phyloP scores from a whole-genome alignment of 371 early-diverging fungal species.

The Mortierella sp. region DNA sequence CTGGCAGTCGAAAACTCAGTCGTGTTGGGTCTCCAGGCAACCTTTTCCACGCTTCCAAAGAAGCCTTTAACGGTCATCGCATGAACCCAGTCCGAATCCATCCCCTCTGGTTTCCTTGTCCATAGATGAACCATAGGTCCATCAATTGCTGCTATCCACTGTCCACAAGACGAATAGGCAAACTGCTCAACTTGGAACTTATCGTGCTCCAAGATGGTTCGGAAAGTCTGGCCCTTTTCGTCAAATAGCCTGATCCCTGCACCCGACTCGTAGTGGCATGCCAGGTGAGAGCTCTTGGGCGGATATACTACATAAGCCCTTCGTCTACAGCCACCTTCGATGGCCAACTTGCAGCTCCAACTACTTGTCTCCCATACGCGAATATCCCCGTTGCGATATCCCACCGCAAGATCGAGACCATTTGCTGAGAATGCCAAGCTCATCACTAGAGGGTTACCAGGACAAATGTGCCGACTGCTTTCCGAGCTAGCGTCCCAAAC shows the following conservation, averaged over 20 bases:
- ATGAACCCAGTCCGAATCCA: neutral
- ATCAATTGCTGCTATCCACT: neutral
- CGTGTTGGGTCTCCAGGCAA: neutral
- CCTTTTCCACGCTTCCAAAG: neutral
- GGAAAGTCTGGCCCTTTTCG: too few relatives aligned
- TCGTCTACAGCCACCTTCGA: too few relatives aligned
- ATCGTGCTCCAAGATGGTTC: too few relatives aligned
- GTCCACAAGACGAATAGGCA: neutral
- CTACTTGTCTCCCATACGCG: too few relatives aligned
- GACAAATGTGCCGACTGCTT: neutral
- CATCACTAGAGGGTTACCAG: neutral
- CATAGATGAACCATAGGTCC: neutral
- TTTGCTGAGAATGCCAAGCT: too few relatives aligned
- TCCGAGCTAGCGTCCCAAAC: neutral
- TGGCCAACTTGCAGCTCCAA: too few relatives aligned
- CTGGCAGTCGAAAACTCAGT: neutral
- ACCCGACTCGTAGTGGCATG: too few relatives aligned
- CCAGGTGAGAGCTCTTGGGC: too few relatives aligned
- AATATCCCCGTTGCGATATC: too few relatives aligned
- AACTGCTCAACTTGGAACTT: too few relatives aligned
- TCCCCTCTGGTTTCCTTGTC: neutral
- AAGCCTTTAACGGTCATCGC: neutral
- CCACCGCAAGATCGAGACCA: too few relatives aligned
- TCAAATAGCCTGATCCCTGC: neutral
- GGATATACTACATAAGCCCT: too few relatives aligned